Conservation (phyloP, 2,329 filamentous ascomycete species). For the Pseudogymnoascus sp. region DNA sequence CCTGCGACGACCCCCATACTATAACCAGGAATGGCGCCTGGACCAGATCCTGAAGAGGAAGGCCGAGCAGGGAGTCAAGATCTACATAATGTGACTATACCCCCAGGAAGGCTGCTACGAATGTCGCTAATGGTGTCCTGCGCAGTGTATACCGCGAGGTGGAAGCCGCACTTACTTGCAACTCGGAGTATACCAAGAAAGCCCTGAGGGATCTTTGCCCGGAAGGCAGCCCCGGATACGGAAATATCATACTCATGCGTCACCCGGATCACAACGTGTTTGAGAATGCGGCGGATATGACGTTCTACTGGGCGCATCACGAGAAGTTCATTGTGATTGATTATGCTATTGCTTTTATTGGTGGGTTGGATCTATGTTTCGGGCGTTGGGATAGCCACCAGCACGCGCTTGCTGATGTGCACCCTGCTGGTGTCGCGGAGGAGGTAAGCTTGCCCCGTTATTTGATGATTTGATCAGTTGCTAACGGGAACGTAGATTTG, state of each 20-base stretch:
- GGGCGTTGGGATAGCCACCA: slow-evolving; percentile 87
- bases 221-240: slow-evolving; percentile 69
- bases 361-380: slow-evolving; percentile 90
- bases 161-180: slow-evolving; percentile 75
- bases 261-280: slow-evolving; percentile 94
- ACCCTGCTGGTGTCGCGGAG: slow-evolving; percentile 71
- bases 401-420: slow-evolving; percentile 78
- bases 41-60: slow-evolving; percentile 81
- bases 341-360: slow-evolving; percentile 84
- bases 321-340: slow-evolving; percentile 97
- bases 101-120: slow-evolving; percentile 69
- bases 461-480: neutral
- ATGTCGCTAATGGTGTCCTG: slow-evolving; percentile 27
- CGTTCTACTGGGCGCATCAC: slow-evolving; percentile 96
- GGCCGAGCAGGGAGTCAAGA: slow-evolving; percentile 88
- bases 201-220: slow-evolving; percentile 73
- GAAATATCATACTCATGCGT: slow-evolving; percentile 81
- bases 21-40: slow-evolving; percentile 76
- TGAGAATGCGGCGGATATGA: slow-evolving; percentile 92
- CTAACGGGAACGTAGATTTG: slow-evolving; percentile 45
- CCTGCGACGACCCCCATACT: slow-evolving; percentile 72
- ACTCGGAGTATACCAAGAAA: slow-evolving; percentile 87
- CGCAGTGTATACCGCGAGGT: slow-evolving; percentile 33
- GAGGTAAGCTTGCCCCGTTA: slow-evolving; percentile 37
- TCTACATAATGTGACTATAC: slow-evolving; percentile 57